Percentiles rank a stretch among this genome's conserved stretches.
These are phyloP conservation scores for Abortiporus biennis DNA, from an alignment of 1,284 basidiomycete species.

Conservation along the genomic window DNA sequence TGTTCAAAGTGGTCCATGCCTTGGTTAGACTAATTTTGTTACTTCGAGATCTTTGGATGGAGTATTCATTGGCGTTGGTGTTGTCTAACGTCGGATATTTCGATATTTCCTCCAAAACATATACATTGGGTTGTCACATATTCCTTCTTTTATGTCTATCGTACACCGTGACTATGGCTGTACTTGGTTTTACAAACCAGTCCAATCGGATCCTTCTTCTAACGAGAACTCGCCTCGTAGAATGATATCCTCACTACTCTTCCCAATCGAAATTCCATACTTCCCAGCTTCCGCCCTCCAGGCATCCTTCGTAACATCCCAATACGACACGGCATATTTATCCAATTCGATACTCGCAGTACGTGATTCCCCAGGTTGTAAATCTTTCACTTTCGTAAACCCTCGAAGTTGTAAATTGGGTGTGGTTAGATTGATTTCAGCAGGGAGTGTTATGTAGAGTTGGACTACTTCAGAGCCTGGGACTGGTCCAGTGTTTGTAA, in stretches of 20 bases:
- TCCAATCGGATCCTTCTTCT: slow-evolving; percentile 38
- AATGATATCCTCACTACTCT: slow-evolving; percentile 39
- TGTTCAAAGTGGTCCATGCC: too few species aligned
- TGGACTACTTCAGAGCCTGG: slow-evolving; percentile 64
- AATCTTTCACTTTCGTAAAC: slow-evolving; percentile 48
- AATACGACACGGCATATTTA: slow-evolving; percentile 55
- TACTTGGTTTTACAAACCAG: slow-evolving; percentile 38
- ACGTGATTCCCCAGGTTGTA: slow-evolving; percentile 37
- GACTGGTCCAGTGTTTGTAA: slow-evolving; percentile 52
- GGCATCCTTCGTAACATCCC: slow-evolving; percentile 36
- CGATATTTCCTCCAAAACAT: too few species aligned
- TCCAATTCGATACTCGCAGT: slow-evolving; percentile 43
- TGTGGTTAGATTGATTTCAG: slow-evolving; percentile 44
- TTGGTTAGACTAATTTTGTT: too few species aligned
- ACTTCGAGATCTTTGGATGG: too few species aligned
- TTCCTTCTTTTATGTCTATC: too few species aligned
- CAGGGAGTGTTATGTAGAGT: slow-evolving; percentile 58
- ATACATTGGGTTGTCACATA: too few species aligned
- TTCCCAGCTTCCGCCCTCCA: slow-evolving; percentile 41
- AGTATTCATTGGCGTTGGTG: too few species aligned
- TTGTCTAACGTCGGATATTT: too few species aligned
- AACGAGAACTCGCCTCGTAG: slow-evolving; percentile 33
- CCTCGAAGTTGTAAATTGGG: slow-evolving; percentile 53
- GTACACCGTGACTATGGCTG: too few species aligned
- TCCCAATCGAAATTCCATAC: slow-evolving; percentile 42